Evolutionary conservation across 345 rosid species (phyloP).

Genomic region (Bruguiera gymnorhiza): DNA sequence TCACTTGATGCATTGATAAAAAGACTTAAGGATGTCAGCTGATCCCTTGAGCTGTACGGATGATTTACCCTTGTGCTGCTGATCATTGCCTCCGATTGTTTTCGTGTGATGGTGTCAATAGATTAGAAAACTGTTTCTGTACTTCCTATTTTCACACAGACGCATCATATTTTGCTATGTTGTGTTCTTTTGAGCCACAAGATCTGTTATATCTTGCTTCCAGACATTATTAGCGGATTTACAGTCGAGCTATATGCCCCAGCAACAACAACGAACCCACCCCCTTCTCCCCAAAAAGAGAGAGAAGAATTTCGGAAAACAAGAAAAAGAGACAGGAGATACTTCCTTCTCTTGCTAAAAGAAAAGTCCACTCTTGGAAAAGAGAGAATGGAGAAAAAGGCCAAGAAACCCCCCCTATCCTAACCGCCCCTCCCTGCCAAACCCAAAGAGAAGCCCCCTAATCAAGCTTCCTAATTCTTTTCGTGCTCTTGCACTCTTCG

Average conservation of each 20-base stretch:
- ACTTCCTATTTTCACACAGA: conserved; percentile 22
- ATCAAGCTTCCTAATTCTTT: background rate
- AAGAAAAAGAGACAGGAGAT: too few species aligned
- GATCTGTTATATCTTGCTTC: conserved; percentile 9
- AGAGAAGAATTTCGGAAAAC: too few species aligned
- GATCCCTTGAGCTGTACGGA: conserved; percentile 32
- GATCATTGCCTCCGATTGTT: conserved; percentile 21
- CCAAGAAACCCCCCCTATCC: too few species aligned
- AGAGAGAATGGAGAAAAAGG: too few species aligned
- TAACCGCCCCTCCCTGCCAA: too few species aligned
- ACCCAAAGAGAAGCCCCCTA: too few species aligned
- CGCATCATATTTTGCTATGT: conserved; percentile 22
- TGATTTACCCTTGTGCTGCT: conserved; percentile 13
- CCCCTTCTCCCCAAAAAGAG: too few species aligned
- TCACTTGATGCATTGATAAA: conserved; percentile 84
- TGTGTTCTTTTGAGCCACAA: conserved; percentile 17
- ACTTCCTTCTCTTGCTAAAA: too few species aligned
- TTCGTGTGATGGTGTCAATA: conserved; percentile 26
- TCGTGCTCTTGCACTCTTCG: background rate
- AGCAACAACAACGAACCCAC: too few species aligned
- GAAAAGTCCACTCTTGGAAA: too few species aligned
- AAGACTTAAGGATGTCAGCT: conserved; percentile 87
- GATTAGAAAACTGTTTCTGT: conserved; percentile 26
- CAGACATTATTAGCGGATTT: background rate
- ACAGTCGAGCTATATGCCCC: too few species aligned